phyloP scores from a whole-genome alignment of 345 rosid genomes.

The Salix purpurea region DNA sequence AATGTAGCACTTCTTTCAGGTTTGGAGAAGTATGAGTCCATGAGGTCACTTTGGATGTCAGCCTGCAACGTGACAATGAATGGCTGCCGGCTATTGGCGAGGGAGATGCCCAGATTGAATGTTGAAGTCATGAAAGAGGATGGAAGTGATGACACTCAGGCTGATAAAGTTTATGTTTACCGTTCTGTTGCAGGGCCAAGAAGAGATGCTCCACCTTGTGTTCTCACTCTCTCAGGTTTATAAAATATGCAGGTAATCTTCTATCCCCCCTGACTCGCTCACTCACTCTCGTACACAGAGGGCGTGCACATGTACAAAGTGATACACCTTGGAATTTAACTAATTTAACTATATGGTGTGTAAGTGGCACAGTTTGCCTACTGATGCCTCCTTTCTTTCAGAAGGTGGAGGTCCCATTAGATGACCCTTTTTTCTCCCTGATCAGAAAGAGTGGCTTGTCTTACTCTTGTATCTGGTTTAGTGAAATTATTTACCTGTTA shows the following conservation, averaged over 20 bases:
- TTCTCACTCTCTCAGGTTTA: constrained; percentile 41
- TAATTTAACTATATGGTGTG: not conserved
- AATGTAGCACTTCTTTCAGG: constrained; percentile 59
- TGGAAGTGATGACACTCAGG: constrained; percentile 46
- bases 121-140: constrained; percentile 72
- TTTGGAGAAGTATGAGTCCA: constrained; percentile 62
- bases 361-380: not conserved
- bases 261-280: constrained; percentile 6
- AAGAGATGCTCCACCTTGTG: constrained; percentile 64
- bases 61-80: constrained; percentile 62
- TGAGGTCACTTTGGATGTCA: constrained; percentile 82
- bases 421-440: not conserved
- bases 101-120: constrained; percentile 61
- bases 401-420: not conserved
- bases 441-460: not conserved
- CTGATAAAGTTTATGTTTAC: constrained; percentile 57
- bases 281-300: not conserved
- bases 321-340: not conserved
- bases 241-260: constrained; percentile 15
- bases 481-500: not conserved
- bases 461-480: not conserved
- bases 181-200: constrained; percentile 69
- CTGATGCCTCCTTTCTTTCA: not conserved
- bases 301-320: not conserved
- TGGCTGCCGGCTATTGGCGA: constrained; percentile 52